Evolutionary conservation across 1,284 basidiomycete genomes (phyloP), one percentile per base, ranked within the genome.

Genomic region (Vanrija humicola): DNA sequence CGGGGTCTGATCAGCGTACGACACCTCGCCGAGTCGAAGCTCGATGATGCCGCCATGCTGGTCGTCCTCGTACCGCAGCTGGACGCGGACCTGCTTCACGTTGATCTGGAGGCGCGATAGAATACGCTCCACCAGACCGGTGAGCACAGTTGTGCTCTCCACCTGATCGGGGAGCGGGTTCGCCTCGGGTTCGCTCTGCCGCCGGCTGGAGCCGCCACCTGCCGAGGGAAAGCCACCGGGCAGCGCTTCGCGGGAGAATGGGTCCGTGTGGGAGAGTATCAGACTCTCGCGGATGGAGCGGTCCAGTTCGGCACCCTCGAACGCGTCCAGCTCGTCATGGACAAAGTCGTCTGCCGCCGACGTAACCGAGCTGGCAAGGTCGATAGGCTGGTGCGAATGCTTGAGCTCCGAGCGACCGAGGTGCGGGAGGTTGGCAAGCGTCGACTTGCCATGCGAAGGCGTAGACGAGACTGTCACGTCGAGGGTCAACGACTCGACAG

Each of bases 321-420:
- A 79, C 8, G 82, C 79, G 42, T 84, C 82, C 44, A 94, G 78
- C 67, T 93, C 89, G 61, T 89, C 82, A 55, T 91, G 87, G 28
- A 94, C 79, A 73, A 95, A 94, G 10, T 86, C 85, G 65, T 89
- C 88, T 1, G 91, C 88, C 7, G 89, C 83, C 26, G 86, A 88
- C 23, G 82, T 83, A 19, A 92, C 86, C 19, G 89, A 90, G 45
- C 86, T 83, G 7, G 88, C 79, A 8, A 94, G 80, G 63, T 86
- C 82, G 25, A 77, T 63, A 26, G 53, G 52, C n/a, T 54, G 61
- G 48, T 15, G 59, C 34, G 34, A 12, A 34, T 34, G 34, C 34
- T 34, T 34, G 34, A 34, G 12, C 14, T 34, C 34, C 12, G 34
- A 34, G 12, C 34, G 34, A 10, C 34, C 34, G 5, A n/a, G 46